Evolutionary conservation across 306 rosid genomes (phyloP).

Genomic region (Canavalia gladiata): DNA sequence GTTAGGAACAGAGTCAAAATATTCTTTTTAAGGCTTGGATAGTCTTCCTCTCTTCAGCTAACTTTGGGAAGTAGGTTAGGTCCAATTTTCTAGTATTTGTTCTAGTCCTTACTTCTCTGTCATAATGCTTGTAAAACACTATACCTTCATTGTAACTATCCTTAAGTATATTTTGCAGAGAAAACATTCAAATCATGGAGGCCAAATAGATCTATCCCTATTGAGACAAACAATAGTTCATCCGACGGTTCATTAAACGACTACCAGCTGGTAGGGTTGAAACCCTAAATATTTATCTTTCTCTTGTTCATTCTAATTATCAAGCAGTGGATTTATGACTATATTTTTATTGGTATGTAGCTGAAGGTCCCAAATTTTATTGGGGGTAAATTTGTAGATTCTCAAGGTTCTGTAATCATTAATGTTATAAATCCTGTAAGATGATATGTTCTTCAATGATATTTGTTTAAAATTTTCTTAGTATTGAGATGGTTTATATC

Average conservation of each 20-base stretch:
- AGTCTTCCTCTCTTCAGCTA: too few species aligned
- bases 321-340: slow-evolving; percentile 37
- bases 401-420: slow-evolving; percentile 57
- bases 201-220: slow-evolving; percentile 54
- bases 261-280: slow-evolving; percentile 64
- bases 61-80: too few species aligned
- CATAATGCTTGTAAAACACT: slow-evolving; percentile 8
- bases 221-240: slow-evolving; percentile 51
- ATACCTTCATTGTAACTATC: slow-evolving; percentile 23
- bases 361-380: slow-evolving; percentile 77
- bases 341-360: slow-evolving; percentile 57
- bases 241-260: slow-evolving; percentile 47
- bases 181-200: slow-evolving; percentile 72
- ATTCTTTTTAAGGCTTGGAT: too few species aligned
- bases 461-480: slow-evolving; percentile 22
- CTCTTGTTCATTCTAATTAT: slow-evolving; percentile 31
- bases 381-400: slow-evolving; percentile 70
- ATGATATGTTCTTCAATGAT: slow-evolving; percentile 33
- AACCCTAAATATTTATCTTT: slow-evolving; percentile 34
- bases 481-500: slow-evolving; percentile 28
- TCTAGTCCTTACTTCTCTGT: neutral
- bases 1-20: too few species aligned
- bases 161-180: slow-evolving; percentile 58
- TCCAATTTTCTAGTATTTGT: neutral
- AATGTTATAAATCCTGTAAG: slow-evolving; percentile 81